A percentile compares a stretch with the other conserved stretches of the same genome.
These are phyloP conservation scores for Mariannaea sp. DNA, from an alignment of 2,329 filamentous ascomycete species.

Conservation along the genomic window DNA sequence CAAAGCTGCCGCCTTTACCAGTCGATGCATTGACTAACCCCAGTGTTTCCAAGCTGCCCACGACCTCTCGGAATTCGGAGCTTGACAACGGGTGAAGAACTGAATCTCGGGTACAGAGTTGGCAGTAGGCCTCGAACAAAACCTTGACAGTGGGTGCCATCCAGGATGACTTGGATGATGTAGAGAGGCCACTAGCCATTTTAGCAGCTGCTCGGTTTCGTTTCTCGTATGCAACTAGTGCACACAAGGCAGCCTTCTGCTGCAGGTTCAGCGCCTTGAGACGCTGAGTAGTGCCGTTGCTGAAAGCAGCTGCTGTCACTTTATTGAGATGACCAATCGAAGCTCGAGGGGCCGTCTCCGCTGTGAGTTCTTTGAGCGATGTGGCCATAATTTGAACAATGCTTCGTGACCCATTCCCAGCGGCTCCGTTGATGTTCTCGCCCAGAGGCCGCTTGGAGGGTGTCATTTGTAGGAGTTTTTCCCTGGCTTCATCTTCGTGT, in stretches of 20 bases:
- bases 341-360: constrained; percentile 82
- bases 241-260: constrained; percentile 92
- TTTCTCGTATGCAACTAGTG: constrained; percentile 84
- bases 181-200: constrained; percentile 46
- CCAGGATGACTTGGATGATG: constrained; percentile 65
- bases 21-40: constrained; percentile 75
- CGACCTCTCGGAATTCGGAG: constrained; percentile 92
- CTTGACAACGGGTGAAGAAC: constrained; percentile 85
- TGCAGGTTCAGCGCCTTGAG: constrained; percentile 90
- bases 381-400: constrained; percentile 54
- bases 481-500: constrained; percentile 66
- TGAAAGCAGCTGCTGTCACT: constrained; percentile 87
- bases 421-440: constrained; percentile 75
- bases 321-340: constrained; percentile 91
- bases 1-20: constrained; percentile 71
- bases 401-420: constrained; percentile 47
- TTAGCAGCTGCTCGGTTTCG: constrained; percentile 61
- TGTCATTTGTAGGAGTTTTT: constrained; percentile 61
- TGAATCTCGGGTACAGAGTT: constrained; percentile 84
- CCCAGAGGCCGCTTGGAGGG: constrained; percentile 78
- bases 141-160: constrained; percentile 80
- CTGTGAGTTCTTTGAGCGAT: constrained; percentile 67
- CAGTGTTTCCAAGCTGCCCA: constrained; percentile 86
- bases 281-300: constrained; percentile 83
- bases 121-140: constrained; percentile 82